Percentiles rank a stretch among this genome's conserved stretches.
phyloP scores from a whole-genome alignment of 257 asterid species.

The Forsythia viridissima region DNA sequence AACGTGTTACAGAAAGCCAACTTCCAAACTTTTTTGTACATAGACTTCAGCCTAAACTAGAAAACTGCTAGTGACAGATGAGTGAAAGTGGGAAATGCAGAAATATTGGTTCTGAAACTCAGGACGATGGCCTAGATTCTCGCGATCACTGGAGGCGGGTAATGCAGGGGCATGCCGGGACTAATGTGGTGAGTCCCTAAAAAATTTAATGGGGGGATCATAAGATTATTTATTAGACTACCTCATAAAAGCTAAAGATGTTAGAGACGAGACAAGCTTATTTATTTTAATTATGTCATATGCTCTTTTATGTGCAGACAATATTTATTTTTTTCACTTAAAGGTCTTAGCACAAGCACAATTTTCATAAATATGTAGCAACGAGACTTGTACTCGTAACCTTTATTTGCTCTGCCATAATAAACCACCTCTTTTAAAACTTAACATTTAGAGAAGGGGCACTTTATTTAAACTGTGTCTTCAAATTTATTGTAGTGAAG shows the following conservation, averaged over 20 bases:
- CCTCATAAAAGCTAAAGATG: not conserved
- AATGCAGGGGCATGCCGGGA: conserved; percentile 99
- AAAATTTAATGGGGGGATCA: not conserved
- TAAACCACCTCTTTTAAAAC: not conserved
- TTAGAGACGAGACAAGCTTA: too few species aligned
- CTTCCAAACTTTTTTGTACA: not conserved
- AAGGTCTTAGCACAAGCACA: not conserved
- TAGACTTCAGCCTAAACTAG: not conserved
- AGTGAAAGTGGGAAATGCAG: not conserved
- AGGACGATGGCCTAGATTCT: conserved; percentile 88
- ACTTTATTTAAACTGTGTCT: too few species aligned
- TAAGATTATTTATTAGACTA: not conserved
- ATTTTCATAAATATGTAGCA: not conserved
- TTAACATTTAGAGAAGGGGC: not conserved
- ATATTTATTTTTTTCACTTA: not conserved
- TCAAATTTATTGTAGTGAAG: too few species aligned
- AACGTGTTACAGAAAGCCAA: not conserved
- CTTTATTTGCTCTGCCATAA: not conserved
- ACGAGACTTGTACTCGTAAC: not conserved
- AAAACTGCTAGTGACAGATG: not conserved
- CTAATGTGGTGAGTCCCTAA: conserved; percentile 68
- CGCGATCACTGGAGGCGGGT: conserved; percentile 97
- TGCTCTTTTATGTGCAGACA: not conserved
- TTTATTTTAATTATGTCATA: not conserved
- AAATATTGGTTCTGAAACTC: conserved; percentile 93